phyloP scores from a whole-genome alignment of 495 filamentous ascomycete species.

The Penicillium arizonense region DNA sequence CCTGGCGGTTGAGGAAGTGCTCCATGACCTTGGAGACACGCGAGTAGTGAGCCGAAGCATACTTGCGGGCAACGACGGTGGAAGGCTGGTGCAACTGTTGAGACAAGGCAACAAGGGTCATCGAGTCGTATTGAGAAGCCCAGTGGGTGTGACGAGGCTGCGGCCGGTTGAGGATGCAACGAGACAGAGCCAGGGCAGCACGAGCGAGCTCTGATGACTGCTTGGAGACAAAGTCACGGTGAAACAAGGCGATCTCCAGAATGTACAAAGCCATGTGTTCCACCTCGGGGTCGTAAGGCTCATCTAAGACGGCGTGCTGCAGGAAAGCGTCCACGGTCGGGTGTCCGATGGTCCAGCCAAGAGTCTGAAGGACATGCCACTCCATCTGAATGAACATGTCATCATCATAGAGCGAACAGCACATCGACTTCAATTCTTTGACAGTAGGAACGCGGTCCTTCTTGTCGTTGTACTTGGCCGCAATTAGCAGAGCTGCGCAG shows the following conservation, averaged over 20 bases:
- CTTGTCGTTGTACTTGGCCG: slow-evolving; percentile 97
- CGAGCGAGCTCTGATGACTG: slow-evolving; percentile 87
- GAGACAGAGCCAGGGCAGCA: slow-evolving; percentile 78
- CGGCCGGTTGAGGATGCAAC: slow-evolving; percentile 79
- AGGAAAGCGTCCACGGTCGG: slow-evolving; percentile 93
- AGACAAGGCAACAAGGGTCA: slow-evolving; percentile 75
- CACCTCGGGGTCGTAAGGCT: slow-evolving; percentile 71
- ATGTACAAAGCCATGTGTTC: slow-evolving; percentile 95
- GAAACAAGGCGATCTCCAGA: slow-evolving; percentile 89
- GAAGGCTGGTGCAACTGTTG: slow-evolving; percentile 88
- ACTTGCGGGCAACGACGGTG: slow-evolving; percentile 81
- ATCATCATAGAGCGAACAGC: slow-evolving; percentile 95
- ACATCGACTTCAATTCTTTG: slow-evolving; percentile 96
- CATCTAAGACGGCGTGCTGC: slow-evolving; percentile 67
- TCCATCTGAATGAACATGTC: slow-evolving; percentile 99
- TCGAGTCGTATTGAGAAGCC: slow-evolving; percentile 77
- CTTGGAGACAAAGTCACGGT: slow-evolving; percentile 91
- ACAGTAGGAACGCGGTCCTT: slow-evolving; percentile 97
- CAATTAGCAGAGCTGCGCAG: slow-evolving; percentile 93
- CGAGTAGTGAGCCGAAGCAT: slow-evolving; percentile 76
- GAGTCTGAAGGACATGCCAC: slow-evolving; percentile 98
- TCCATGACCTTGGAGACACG: slow-evolving; percentile 78
- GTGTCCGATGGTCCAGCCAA: slow-evolving; percentile 94
- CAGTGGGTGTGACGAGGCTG: slow-evolving; percentile 74
- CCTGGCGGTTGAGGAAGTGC: slow-evolving; percentile 82